Percentiles rank a stretch among this genome's conserved stretches.
phyloP scores from a whole-genome alignment of 306 rosid species.

The Cicer yamashitae region DNA sequence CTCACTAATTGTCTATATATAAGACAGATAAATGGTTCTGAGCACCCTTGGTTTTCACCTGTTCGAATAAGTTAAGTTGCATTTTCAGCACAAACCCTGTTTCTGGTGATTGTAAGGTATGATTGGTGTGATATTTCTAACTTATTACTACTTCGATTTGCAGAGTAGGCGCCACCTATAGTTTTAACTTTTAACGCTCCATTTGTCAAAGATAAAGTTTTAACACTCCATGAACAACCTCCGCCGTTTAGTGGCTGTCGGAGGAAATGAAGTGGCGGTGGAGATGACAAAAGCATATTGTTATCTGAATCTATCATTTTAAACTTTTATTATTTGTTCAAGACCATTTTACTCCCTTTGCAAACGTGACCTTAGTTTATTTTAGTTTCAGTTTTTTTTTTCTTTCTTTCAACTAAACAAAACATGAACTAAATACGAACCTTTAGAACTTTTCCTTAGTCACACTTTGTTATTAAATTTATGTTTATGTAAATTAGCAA shows the following conservation, averaged over 20 bases:
- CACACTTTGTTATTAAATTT: background rate
- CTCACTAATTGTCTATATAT: conserved; percentile 29
- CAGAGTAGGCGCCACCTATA: background rate
- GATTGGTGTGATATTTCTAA: background rate
- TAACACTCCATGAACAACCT: background rate
- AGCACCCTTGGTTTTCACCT: conserved; percentile 31
- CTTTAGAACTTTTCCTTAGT: background rate
- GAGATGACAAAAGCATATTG: background rate
- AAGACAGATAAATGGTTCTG: conserved; percentile 35
- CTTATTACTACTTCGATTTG: background rate
- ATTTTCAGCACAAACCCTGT: conserved; percentile 21
- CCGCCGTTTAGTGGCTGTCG: background rate
- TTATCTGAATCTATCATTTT: background rate
- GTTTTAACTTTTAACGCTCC: background rate
- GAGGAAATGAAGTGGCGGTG: too few relatives aligned
- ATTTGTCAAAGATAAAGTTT: background rate
- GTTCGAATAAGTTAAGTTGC: conserved; percentile 35
- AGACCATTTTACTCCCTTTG: background rate
- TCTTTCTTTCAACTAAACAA: background rate
- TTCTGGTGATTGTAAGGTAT: conserved; percentile 3
- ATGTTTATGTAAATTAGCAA: background rate
- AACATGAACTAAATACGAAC: background rate
- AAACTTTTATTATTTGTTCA: background rate
- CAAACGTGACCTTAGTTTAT: background rate
- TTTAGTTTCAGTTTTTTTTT: background rate